Evolutionary conservation across 345 rosid species (phyloP).

Genomic region (Passiflora organensis): DNA sequence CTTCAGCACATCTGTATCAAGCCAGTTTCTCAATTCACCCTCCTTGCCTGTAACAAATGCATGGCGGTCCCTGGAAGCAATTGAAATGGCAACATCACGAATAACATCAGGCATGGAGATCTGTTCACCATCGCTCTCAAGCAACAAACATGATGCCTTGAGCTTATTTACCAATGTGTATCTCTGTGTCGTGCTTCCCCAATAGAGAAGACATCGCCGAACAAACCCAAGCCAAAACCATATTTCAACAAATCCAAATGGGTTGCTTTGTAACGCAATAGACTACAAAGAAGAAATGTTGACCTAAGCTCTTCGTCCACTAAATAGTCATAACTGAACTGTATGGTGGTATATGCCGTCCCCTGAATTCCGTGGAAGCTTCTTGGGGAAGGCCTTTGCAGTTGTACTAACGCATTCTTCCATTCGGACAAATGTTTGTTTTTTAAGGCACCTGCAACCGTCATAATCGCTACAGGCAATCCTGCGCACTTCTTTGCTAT

Average conservation of each 20-base stretch:
- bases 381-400: neutral
- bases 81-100: constrained; percentile 15
- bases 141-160: constrained; percentile 21
- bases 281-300: constrained; percentile 16
- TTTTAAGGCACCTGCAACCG: constrained; percentile 1
- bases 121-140: neutral
- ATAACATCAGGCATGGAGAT: constrained; percentile 24
- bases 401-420: constrained; percentile 10
- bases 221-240: constrained; percentile 23
- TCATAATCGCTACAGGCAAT: constrained; percentile 17
- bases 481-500: constrained; percentile 17
- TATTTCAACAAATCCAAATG: constrained; percentile 16
- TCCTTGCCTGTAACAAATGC: constrained; percentile 2
- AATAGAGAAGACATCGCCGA: neutral
- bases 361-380: neutral
- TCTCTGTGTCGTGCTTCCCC: constrained; percentile 11
- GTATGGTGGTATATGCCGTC: neutral
- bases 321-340: constrained; percentile 8
- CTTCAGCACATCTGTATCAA: neutral
- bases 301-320: neutral
- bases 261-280: neutral
- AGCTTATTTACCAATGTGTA: constrained; percentile 15
- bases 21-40: neutral
- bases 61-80: constrained; percentile 17
- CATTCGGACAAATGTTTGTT: neutral